Base-by-base conservation (phyloP, 129 eudicot species). In the Tagetes patula region DNA sequence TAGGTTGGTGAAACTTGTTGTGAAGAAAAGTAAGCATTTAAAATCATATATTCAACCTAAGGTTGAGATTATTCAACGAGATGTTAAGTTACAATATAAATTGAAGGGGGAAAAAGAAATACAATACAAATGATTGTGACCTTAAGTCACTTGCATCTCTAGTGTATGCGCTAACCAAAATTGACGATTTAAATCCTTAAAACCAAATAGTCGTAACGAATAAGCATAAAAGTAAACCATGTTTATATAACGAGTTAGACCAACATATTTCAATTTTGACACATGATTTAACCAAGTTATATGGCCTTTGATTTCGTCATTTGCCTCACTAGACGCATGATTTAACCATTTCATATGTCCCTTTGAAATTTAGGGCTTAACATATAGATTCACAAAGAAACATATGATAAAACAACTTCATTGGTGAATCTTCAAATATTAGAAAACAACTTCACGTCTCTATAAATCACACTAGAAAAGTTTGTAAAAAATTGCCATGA, bases 121-220 rank as follows among this genome's bases (percentile, higher is more conserved):
- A 20, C 27, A 20, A 20, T 20, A 20, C 27, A 20, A 20, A 8
- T 30, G 40, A 59, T 59, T 59, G 20, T 59, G 40, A 59, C 40
- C 40, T 31, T 33, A 32, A 9, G 65, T 11, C 41, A 59, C 20
- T 33, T 58, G 12, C 65, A 58, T 1, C 40, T 6, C 10, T 59
- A 3, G 65, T 59, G 65, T 9, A 59, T 8, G 32, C 9, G 56
- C 37, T 56, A 59, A 59, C 65, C 65, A 59, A 59, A 32, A 59
- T 59, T 59, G 65, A 56, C 63, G 5, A 27, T 56, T 56, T 5
- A 27, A 31, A n/a, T 14, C 27, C 27, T 52, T n/a, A 50, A 1
- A 4, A 14, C 58, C 1, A 3, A 3, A 50, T n/a, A 4, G 56
- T 50, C 56, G 56, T 50, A 50, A 11, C 3, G 54, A 48, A 49